These are phyloP conservation scores for Neofusicoccum laricinum DNA, from an alignment of 2,329 filamentous ascomycete species.

Conservation along the genomic window DNA sequence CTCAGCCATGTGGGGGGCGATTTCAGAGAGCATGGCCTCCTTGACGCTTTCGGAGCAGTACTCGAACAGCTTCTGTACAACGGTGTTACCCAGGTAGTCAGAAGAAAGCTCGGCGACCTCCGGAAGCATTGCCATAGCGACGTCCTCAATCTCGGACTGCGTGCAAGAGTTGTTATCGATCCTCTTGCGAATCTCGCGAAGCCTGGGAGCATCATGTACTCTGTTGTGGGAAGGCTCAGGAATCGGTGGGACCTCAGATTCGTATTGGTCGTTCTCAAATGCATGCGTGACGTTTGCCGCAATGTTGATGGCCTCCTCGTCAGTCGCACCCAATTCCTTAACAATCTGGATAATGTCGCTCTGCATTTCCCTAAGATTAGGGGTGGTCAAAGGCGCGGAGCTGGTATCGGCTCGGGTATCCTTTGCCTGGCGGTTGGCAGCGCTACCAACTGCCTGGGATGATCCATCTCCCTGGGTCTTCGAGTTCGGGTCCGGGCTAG, in stretches of 20 bases:
- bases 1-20: slow-evolving; percentile 88
- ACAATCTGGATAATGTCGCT: slow-evolving; percentile 82
- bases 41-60: slow-evolving; percentile 88
- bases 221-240: slow-evolving; percentile 84
- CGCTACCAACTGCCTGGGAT: slow-evolving; percentile 32
- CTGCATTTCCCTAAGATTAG: slow-evolving; percentile 74
- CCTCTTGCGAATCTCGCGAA: slow-evolving; percentile 93
- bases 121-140: slow-evolving; percentile 89
- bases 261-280: slow-evolving; percentile 68
- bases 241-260: slow-evolving; percentile 83
- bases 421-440: slow-evolving; percentile 31
- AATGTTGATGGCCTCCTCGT: slow-evolving; percentile 74
- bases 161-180: slow-evolving; percentile 94
- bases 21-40: slow-evolving; percentile 84
- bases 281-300: slow-evolving; percentile 71
- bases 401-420: slow-evolving; percentile 45
- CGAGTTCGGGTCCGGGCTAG: slow-evolving; percentile 76
- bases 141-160: slow-evolving; percentile 83
- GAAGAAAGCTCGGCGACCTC: slow-evolving; percentile 94
- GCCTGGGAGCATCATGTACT: slow-evolving; percentile 87
- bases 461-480: slow-evolving; percentile 22
- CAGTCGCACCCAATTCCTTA: slow-evolving; percentile 78
- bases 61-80: slow-evolving; percentile 99
- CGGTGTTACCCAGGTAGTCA: slow-evolving; percentile 96
- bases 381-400: slow-evolving; percentile 61